Evolutionary conservation across 139 green algal genomes (phyloP).

Genomic region (Edaphochlamys debaryana): DNA sequence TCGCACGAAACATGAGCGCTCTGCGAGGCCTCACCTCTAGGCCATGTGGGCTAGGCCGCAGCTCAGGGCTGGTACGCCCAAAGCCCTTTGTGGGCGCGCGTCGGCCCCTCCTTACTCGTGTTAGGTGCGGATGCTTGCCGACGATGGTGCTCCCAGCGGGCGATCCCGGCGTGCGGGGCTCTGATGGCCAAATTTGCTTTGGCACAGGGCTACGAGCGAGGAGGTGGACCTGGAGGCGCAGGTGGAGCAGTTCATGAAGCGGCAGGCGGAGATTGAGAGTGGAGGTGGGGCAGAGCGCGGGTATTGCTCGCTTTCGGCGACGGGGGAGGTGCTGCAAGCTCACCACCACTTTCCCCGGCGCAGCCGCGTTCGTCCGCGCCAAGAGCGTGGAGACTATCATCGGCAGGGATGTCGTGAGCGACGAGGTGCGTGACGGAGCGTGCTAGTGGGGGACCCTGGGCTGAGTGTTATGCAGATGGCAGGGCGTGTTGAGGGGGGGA

Average conservation of each 20-base stretch:
- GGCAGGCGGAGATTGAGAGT: constrained; percentile 86
- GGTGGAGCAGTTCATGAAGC: constrained; percentile 87
- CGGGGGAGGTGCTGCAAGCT: too few relatives aligned
- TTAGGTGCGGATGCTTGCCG: constrained; percentile 18
- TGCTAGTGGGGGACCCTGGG: too few relatives aligned
- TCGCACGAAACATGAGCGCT: too few relatives aligned
- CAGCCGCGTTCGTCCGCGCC: constrained; percentile 68
- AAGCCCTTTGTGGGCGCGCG: neutral
- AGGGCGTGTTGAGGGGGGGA: neutral
- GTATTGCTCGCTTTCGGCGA: too few relatives aligned
- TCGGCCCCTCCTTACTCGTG: neutral
- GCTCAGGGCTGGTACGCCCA: neutral
- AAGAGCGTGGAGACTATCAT: constrained; percentile 58
- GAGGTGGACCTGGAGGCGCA: constrained; percentile 82
- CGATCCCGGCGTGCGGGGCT: too few relatives aligned
- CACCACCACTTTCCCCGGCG: too few relatives aligned
- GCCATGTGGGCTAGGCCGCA: neutral
- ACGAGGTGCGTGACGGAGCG: constrained; percentile 69
- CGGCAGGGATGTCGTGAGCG: constrained; percentile 59
- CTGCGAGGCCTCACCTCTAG: neutral
- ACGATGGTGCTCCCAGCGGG: too few relatives aligned
- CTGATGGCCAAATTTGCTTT: neutral
- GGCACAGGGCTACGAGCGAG: constrained; percentile 49
- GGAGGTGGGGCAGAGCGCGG: constrained; percentile 60
- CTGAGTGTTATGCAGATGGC: too few relatives aligned